Conservation (phyloP, 2,329 filamentous ascomycete genomes). For the Pyrenochaeta sp. region DNA sequence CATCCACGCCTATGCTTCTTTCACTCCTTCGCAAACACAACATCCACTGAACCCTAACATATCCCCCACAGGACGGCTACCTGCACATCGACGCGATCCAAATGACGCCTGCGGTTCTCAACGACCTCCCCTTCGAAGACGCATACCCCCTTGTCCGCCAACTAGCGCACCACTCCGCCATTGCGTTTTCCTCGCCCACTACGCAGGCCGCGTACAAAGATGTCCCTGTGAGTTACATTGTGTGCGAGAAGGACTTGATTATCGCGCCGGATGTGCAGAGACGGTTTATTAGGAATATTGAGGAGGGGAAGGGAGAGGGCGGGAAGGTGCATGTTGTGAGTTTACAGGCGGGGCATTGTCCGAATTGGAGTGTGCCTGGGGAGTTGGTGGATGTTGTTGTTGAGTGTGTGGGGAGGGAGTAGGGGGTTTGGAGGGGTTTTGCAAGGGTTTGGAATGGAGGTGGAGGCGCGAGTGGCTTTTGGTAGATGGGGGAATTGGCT, state of each 20-base stretch:
- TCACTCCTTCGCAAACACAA: too few relatives aligned
- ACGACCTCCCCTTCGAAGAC: conserved; percentile 26
- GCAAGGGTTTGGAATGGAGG: too few relatives aligned
- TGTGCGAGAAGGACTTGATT: conserved; percentile 46
- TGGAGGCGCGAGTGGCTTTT: background rate
- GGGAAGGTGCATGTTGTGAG: conserved; percentile 46
- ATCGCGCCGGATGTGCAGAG: conserved; percentile 40
- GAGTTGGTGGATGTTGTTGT: conserved; percentile 21
- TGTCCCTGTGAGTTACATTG: conserved; percentile 48
- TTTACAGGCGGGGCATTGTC: conserved; percentile 45
- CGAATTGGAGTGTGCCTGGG: conserved; percentile 33
- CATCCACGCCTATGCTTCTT: too few relatives aligned
- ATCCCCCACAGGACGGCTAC: conserved; percentile 18
- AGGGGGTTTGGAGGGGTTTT: too few relatives aligned
- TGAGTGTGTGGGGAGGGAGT: background rate
- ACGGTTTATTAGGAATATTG: conserved; percentile 42
- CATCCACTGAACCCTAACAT: too few relatives aligned
- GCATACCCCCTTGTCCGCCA: conserved; percentile 22
- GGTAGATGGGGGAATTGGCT: too few relatives aligned
- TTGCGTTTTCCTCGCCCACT: conserved; percentile 40
- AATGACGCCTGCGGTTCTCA: conserved; percentile 14
- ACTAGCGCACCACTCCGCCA: conserved; percentile 40
- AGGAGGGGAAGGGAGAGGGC: conserved; percentile 36
- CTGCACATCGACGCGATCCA: conserved; percentile 17
- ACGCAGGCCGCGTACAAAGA: conserved; percentile 51